Percentiles rank a stretch among this genome's conserved stretches.
Evolutionary conservation across 306 rosid species (phyloP).

Genomic region (Cyclanthera cordifolia): DNA sequence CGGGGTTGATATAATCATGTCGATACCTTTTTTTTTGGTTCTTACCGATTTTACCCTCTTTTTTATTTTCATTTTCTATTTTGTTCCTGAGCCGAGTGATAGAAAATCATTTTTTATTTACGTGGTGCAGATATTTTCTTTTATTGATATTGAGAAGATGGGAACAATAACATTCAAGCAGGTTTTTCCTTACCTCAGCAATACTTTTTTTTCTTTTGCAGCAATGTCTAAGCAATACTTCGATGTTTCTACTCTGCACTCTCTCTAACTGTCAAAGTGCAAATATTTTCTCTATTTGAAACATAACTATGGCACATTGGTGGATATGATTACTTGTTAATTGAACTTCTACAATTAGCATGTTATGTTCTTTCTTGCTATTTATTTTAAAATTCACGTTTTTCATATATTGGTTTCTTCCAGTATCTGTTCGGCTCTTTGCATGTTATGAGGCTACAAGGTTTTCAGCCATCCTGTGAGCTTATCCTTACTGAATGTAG

Average conservation of each 20-base stretch:
- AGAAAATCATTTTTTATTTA: neutral
- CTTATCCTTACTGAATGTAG: slow-evolving; percentile 47
- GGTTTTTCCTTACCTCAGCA: slow-evolving; percentile 27
- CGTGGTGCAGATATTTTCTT: slow-evolving; percentile 56
- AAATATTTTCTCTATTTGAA: neutral
- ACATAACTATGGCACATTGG: no score
- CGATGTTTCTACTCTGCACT: neutral
- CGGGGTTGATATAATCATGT: neutral
- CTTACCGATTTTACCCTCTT: no score
- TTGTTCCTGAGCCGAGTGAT: slow-evolving; percentile 3
- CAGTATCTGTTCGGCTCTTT: slow-evolving; percentile 71
- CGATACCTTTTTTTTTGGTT: neutral
- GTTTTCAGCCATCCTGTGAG: slow-evolving; percentile 64
- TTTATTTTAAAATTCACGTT: neutral
- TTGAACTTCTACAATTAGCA: neutral
- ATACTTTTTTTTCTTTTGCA: neutral
- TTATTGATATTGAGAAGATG: slow-evolving; percentile 52
- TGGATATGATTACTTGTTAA: neutral
- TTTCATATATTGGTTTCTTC: slow-evolving; percentile 16
- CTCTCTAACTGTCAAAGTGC: neutral
- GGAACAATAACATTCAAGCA: slow-evolving; percentile 67
- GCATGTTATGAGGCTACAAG: slow-evolving; percentile 46
- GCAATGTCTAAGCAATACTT: neutral
- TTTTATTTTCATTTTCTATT: neutral
- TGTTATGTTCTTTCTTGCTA: neutral